Conservation (phyloP, 768 basidiomycete species). For the Podaxis sp. region DNA sequence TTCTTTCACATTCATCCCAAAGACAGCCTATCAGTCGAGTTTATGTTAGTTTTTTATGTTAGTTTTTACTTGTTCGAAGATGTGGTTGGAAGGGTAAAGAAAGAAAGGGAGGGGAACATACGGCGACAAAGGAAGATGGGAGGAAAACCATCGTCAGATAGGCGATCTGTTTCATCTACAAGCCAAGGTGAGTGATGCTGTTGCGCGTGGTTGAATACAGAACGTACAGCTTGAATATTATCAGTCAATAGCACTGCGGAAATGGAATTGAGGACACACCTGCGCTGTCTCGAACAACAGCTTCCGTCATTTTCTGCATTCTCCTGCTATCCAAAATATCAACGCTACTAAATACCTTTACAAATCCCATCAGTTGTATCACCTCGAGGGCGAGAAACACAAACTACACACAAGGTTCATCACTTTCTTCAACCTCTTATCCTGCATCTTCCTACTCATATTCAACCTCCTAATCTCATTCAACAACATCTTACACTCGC, state of each 20-base stretch:
- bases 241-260: not conserved
- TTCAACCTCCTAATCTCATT: constrained; percentile 45
- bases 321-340: constrained; percentile 47
- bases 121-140: constrained; percentile 43
- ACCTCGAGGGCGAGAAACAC: not conserved
- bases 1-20: constrained; percentile 42
- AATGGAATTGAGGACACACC: constrained; percentile 13
- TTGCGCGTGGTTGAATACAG: not conserved
- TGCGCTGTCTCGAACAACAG: constrained; percentile 37
- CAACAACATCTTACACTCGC: constrained; percentile 40
- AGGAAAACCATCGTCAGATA: constrained; percentile 50
- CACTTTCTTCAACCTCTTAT: constrained; percentile 39
- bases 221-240: constrained; percentile 1
- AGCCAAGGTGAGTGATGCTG: not conserved
- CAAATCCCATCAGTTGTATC: not conserved
- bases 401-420: constrained; percentile 37
- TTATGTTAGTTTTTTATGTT: too few relatives aligned
- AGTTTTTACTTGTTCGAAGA: not conserved
- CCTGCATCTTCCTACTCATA: constrained; percentile 32
- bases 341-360: constrained; percentile 52
- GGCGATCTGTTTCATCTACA: constrained; percentile 39
- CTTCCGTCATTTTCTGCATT: constrained; percentile 46
- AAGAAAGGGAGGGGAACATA: constrained; percentile 15
- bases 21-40: constrained; percentile 27
- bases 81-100: too few relatives aligned